Conservation (phyloP, 306 rosid species). For the Gastrolobium villosum region DNA sequence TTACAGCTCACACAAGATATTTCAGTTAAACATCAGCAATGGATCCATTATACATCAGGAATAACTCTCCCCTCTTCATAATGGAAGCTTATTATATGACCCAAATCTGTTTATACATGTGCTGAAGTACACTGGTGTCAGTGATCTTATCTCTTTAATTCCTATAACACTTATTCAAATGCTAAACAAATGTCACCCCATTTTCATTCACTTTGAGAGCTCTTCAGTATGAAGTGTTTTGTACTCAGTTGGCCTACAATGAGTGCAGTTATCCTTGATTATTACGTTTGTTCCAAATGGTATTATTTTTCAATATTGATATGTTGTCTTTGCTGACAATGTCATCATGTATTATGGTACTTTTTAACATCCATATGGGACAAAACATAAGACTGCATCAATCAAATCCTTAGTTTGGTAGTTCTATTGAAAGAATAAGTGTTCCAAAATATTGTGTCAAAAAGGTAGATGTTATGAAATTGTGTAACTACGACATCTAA, state of each 20-base stretch:
- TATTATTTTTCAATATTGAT: background rate
- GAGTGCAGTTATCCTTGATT: background rate
- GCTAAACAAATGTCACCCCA: slow-evolving; percentile 7
- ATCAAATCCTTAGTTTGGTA: slow-evolving; percentile 6
- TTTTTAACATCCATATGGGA: background rate
- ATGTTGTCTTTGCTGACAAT: background rate
- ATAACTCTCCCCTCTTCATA: background rate
- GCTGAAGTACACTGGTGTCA: background rate
- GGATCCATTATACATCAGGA: background rate
- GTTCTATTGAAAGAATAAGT: background rate
- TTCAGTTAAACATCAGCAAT: slow-evolving; percentile 15
- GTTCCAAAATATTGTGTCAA: background rate
- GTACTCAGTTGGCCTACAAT: background rate
- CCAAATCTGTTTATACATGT: slow-evolving; percentile 12
- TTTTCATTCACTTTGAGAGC: background rate
- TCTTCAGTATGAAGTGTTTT: background rate
- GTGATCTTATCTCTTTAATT: slow-evolving; percentile 9
- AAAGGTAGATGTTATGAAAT: background rate
- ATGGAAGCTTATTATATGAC: background rate
- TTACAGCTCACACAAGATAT: background rate
- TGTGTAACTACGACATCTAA: background rate
- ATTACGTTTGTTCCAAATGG: background rate
- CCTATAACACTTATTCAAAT: slow-evolving; percentile 27
- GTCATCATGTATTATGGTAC: background rate
- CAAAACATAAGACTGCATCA: background rate